Percentiles rank a stretch among this genome's conserved stretches.
Conservation (phyloP, 208 protist genomes). For the Acanthamoeba royreba region DNA sequence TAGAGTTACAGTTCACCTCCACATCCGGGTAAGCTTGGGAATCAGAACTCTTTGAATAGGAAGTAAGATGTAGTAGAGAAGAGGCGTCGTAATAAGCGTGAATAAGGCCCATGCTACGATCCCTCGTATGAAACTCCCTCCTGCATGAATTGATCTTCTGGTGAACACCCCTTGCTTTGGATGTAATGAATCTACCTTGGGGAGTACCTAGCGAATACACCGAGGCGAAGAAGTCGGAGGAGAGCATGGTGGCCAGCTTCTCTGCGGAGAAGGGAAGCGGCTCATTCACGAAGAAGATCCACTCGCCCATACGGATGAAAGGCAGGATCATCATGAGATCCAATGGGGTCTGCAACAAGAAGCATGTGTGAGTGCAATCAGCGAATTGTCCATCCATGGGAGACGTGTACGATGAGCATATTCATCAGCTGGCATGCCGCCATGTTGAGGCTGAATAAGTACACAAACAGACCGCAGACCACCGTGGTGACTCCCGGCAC, state of each 20-base stretch:
- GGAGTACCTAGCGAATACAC: not conserved
- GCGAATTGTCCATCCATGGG: too few relatives aligned
- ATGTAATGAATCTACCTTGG: not conserved
- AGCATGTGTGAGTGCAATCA: too few relatives aligned
- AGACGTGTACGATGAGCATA: not conserved
- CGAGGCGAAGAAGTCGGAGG: not conserved
- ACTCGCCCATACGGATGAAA: constrained; percentile 42
- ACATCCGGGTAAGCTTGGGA: not conserved
- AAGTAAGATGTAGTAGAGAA: not conserved
- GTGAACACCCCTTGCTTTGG: not conserved
- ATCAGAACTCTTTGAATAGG: not conserved
- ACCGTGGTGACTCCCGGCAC: constrained; percentile 18
- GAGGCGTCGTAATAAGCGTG: not conserved
- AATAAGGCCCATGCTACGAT: constrained; percentile 25
- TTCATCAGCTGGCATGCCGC: constrained; percentile 34
- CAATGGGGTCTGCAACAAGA: not conserved
- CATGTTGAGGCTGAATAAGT: constrained; percentile 13
- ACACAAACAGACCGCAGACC: constrained; percentile 5
- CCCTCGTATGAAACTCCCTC: not conserved
- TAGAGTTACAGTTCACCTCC: not conserved
- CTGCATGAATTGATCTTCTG: not conserved
- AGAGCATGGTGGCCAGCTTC: not conserved
- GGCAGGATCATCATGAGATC: constrained; percentile 42
- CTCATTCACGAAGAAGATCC: constrained; percentile 16
- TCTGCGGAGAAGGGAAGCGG: constrained; percentile 30